Base-by-base conservation (phyloP, 192 early-diverging fungal genomes). In the Haplosporangium gracile region DNA sequence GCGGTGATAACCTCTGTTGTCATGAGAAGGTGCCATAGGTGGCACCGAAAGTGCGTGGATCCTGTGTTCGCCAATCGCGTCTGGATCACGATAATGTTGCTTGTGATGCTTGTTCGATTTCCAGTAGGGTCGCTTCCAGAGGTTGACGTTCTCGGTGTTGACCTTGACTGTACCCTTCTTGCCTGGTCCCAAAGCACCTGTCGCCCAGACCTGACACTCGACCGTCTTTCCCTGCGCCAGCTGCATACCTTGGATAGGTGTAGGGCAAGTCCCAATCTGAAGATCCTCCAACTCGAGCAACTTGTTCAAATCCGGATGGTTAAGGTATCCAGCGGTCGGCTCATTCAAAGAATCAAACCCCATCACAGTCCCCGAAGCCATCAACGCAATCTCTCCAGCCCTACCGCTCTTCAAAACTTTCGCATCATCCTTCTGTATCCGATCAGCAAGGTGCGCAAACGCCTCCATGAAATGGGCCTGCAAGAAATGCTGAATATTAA, bases 341-440 rank as follows among this genome's bases (percentile, higher is more conserved):
- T 93, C 92, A 74, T 93, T 93, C 75, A 93, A 75, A 7, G 91
- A 70, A 76, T 93, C 92, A 47, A 88, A 90, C 0, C 92, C 92
- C 82, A 91, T 78, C 15, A 92, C 91, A 0, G 79, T 81, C 0
- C 84, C 84, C 26, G 75, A 76, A 24, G 65, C 68, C 38, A 78
- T 72, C n/a, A 78, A 70, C 8, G 69, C 77, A 10, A 82, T 68
- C 32, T 72, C 29, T 18, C 74, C 75, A 32, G 36, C 5, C 0
- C 5, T 5, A 22, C 78, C 70, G 7, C 55, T 75, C 11, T 20
- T 18, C 10, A 47, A 22, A 18, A 42, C 68, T n/a, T 80, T 75
- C 8, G n/a, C 42, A 40, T 82, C 90, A 20, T 85, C 81, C 5
- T 89, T 76, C 10, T 78, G 72, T 22, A 92, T 88, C 24, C 81